Evolutionary conservation across 1,139 yeast species (phyloP), one percentile per base, ranked within the genome.

Genomic region (Debaryomyces psychrophilus): DNA sequence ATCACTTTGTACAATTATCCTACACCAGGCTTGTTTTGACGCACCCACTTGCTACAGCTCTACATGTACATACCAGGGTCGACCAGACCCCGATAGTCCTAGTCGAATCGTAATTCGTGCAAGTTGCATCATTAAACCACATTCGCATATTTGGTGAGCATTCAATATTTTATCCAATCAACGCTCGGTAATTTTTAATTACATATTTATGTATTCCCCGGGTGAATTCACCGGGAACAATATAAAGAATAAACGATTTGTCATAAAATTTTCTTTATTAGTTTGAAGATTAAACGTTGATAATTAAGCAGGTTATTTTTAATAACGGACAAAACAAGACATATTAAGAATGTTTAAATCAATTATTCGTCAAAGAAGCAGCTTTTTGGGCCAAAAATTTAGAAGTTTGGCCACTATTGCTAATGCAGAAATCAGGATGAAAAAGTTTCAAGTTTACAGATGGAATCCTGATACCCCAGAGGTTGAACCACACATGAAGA

Each of bases 391-490:
- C 14, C 18, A 39, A 31, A 38, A 12, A 8, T 46, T 61, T 45
- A 71, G 79, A 62, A 58, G 67, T 12, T 69, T 76, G 56, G 80
- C 80, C 50, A 73, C 80, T 38, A 62, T 62, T 44, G 72, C 70
- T 49, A 60, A 67, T 29, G 61, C 62, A 35, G 64, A 67, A 51
- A 55, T 76, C 7, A 78, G 85, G 55, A 55, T 86, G 59, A 93
- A 93, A 77, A 83, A 85, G 44, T 90, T 93, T 71, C 90, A 92
- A 67, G 85, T 93, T 60, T 93, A 93, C 79, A 85, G 99, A 77
- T 93, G 99, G 98, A 88, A 88, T 65, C 99, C 99, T 48, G 99
- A 93, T 66, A 82, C 90, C 49, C 99, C 99, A 45, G 93, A 89
- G 60, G 84, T 83, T 60, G 90, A 92, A 77, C 99, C 99, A 50